phyloP scores from a whole-genome alignment of 306 rosid genomes.

The Trichosanthes truncata region DNA sequence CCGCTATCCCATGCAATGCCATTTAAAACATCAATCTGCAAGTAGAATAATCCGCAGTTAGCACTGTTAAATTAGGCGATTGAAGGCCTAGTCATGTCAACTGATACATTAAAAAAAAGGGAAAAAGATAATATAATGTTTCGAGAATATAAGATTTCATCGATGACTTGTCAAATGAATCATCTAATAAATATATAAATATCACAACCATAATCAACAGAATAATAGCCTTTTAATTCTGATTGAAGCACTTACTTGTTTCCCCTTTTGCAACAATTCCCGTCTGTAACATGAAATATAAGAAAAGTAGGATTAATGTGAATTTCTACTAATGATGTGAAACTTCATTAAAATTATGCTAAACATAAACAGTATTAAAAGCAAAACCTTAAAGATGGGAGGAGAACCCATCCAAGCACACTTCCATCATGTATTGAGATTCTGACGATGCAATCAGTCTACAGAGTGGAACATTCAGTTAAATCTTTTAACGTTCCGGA shows the following conservation, averaged over 20 bases:
- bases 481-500: not conserved
- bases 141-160: not conserved
- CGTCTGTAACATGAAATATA: slow-evolving; percentile 31
- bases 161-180: not conserved
- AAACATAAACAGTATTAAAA: not conserved
- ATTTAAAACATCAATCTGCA: slow-evolving; percentile 58
- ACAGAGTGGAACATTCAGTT: slow-evolving; percentile 11
- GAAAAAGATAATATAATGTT: not conserved
- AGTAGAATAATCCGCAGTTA: not conserved
- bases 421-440: slow-evolving; percentile 57
- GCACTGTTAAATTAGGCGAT: not conserved
- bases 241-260: slow-evolving; percentile 39
- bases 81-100: not conserved
- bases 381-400: slow-evolving; percentile 58
- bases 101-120: slow-evolving; percentile 10
- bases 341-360: not conserved
- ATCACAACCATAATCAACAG: not conserved
- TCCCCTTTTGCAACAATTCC: slow-evolving; percentile 31
- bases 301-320: not conserved
- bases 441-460: slow-evolving; percentile 88
- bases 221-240: not conserved
- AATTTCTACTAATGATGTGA: not conserved
- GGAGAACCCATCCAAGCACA: slow-evolving; percentile 81
- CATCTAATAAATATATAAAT: not conserved
- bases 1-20: slow-evolving; percentile 90